Evolutionary conservation across 352 stramenopile genomes (phyloP), one percentile per base, ranked within the genome.

Genomic region (Phytophthora cactorum): DNA sequence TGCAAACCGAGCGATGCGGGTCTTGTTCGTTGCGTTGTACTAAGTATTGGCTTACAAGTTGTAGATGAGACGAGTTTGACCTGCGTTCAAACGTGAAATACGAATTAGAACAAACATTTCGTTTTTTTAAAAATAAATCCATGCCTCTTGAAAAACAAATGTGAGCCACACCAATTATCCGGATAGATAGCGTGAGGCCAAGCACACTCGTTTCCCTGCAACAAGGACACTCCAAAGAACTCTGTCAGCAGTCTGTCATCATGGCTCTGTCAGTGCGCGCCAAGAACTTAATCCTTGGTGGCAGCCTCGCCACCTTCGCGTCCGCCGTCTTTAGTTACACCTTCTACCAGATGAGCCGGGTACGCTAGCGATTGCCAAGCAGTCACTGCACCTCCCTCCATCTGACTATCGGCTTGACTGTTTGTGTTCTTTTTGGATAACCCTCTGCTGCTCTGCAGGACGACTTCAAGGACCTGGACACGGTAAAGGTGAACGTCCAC

Each of bases 401-500:
- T 29, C 15, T 41, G 43, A 14, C 17, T 32, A 36, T 51, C 10
- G 22, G 32, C n/a, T 27, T 38, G 52, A 29, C 56, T 39, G 7
- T 28, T 41, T 22, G 22, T 22, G 22, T 22, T 22, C 17, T 22
- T 22, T 22, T 22, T 22, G 17, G 17, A 22, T 22, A 22, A 22
- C 22, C 17, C 1, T 44, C 7, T 52, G 15, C 10, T 67, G 32
- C 4, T 46, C 8, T 58, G 25, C 61, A 95, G 86, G 86, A 95
- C 54, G 86, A 95, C 53, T 95, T 95, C 56, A 85, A 88, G 44
- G 86, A 89, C 58, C 59, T 95, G 61, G 84, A 95, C 55, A 86
- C 90, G 10, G 80, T 78, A 29, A 92, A 91, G 67, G 86, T 95
- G 55, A 89, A 95, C 45, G 86, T 90, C 39, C 83, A 95, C 68